Evolutionary conservation across 2,329 filamentous ascomycete species (phyloP), one percentile per base, ranked within the genome.

Genomic region (Beauveria australis): DNA sequence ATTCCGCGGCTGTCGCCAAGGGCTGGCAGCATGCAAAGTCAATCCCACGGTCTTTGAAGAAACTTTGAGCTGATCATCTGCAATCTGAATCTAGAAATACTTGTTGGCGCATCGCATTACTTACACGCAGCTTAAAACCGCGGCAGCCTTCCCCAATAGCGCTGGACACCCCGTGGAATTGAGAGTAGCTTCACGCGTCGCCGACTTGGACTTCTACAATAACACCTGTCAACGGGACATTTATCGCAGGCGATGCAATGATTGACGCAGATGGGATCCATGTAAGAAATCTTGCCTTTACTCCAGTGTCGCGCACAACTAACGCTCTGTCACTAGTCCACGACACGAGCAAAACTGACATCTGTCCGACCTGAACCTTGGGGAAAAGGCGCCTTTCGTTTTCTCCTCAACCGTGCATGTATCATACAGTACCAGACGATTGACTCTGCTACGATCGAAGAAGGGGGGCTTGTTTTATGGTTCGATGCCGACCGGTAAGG

Each of bases 301-400:
- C 7, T 41, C 40, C 40, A 12, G 44, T 47, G 44, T 47, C 44
- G 44, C 22, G 44, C 44, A 19, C 44, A 26, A 48, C 24, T 48
- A n/a, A 48, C 22, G 14, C 10, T 28, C 24, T 48, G 46, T 18
- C 46, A 6, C n/a, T 18, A 48, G 46, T 48, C 46, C 22, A 48
- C 46, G 24, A 48, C 24, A 14, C 14, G 46, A 8, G 46, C 22
- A 18, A 28, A 74, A 10, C 72, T 75, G 1, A 22, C 64, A 73
- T 5, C 65, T n/a, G n/a, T n/a, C n/a, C n/a, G n/a, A n/a, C n/a
- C n/a, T n/a, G n/a, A n/a, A n/a, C n/a, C n/a, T n/a, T n/a, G n/a
- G n/a, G n/a, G n/a, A n/a, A n/a, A n/a, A n/a, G n/a, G n/a, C n/a
- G n/a, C n/a, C n/a, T n/a, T n/a, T n/a, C n/a, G n/a, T n/a, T n/a